Percentiles rank a stretch among this genome's conserved stretches.
Evolutionary conservation across 306 rosid species (phyloP).

Genomic region (peach (Prunus persica)): Prunus_persica_NCBIv2 NC_034013.1:16236001-16236500

Average conservation of each 20-base stretch:
- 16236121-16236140: background rate
- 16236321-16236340: background rate
- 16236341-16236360: background rate
- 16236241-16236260: slow-evolving; percentile 91
- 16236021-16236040: slow-evolving; percentile 83
- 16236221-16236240: slow-evolving; percentile 68
- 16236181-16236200: background rate
- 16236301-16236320: slow-evolving; percentile 39
- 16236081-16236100: slow-evolving; percentile 39
- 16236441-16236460: background rate
- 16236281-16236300: slow-evolving; percentile 55
- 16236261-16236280: slow-evolving; percentile 70
- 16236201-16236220: slow-evolving; percentile 1
- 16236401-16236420: background rate
- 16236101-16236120: slow-evolving; percentile 5
- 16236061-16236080: slow-evolving; percentile 83
- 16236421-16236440: background rate
- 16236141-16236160: background rate
- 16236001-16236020: slow-evolving; percentile 31
- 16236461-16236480: slow-evolving; percentile 35
- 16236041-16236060: slow-evolving; percentile 90
- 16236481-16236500: slow-evolving; percentile 80
- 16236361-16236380: background rate
- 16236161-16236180: background rate
- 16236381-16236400: background rate